Evolutionary conservation across 768 basidiomycete genomes (phyloP).

Genomic region (Leucocoprinus leucothites): DNA sequence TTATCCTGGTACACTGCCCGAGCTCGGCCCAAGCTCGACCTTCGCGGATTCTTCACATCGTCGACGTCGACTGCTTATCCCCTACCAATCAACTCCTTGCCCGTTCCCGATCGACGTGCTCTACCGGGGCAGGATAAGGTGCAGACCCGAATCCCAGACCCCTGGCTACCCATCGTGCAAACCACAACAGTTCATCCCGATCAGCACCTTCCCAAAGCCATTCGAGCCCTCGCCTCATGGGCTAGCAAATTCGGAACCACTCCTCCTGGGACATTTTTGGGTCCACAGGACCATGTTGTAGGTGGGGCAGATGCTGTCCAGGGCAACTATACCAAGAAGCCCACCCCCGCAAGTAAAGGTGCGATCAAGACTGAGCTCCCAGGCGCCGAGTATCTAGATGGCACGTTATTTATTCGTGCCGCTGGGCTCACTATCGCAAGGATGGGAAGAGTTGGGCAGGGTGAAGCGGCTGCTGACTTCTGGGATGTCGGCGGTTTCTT

Average conservation of each 20-base stretch:
- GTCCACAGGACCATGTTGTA: conserved; percentile 43
- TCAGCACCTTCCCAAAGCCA: conserved; percentile 41
- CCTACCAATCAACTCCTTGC: conserved; percentile 16
- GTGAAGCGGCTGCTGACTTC: conserved; percentile 19
- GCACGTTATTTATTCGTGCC: conserved; percentile 59
- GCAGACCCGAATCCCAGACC: conserved; percentile 41
- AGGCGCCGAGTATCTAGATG: conserved; percentile 53
- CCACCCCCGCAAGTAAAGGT: background rate
- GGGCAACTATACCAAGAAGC: conserved; percentile 10
- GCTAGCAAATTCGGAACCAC: conserved; percentile 19
- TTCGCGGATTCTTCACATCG: conserved; percentile 44
- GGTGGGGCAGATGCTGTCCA: conserved; percentile 8
- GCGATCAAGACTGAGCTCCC: conserved; percentile 25
- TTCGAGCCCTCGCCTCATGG: conserved; percentile 33
- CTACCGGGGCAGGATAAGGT: conserved; percentile 28
- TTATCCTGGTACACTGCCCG: conserved; percentile 57
- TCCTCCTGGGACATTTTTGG: conserved; percentile 31
- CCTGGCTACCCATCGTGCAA: conserved; percentile 59
- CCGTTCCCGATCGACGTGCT: conserved; percentile 21
- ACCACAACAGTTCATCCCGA: conserved; percentile 54
- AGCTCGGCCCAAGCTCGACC: conserved; percentile 49
- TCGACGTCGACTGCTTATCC: conserved; percentile 16
- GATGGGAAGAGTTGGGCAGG: conserved; percentile 36
- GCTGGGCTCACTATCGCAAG: conserved; percentile 50
- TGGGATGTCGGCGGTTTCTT: conserved; percentile 24